phyloP scores from a whole-genome alignment of 2,329 filamentous ascomycete genomes.

The Ceratocystis destructans region DNA sequence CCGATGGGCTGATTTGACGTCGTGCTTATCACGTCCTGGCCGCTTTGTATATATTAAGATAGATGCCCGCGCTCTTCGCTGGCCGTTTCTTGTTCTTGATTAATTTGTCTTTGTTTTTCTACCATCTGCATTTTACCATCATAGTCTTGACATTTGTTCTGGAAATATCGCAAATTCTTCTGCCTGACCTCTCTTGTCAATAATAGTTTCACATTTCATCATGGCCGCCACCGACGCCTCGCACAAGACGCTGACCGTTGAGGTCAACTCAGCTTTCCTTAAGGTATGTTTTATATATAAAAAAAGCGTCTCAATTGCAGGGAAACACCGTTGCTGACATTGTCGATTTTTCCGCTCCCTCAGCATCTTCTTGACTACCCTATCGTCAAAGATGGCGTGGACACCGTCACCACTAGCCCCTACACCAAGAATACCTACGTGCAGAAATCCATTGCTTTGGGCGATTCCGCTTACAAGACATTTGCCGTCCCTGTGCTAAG shows the following conservation, averaged over 20 bases:
- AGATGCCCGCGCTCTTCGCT: neutral
- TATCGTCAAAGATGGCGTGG: constrained; percentile 61
- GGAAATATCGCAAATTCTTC: neutral
- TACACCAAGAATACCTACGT: constrained; percentile 74
- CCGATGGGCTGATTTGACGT: neutral
- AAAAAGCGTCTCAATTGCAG: too few species aligned
- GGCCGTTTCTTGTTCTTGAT: neutral
- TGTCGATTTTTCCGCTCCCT: neutral
- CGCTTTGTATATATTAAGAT: neutral
- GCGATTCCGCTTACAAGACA: constrained; percentile 59
- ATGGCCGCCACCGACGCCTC: constrained; percentile 27
- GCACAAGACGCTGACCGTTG: constrained; percentile 13
- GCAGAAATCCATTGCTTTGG: constrained; percentile 65
- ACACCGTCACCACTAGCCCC: constrained; percentile 31
- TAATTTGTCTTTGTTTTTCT: neutral
- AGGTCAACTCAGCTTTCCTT: constrained; percentile 35
- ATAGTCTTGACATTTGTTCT: neutral
- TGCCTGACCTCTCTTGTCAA: neutral
- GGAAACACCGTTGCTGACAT: neutral
- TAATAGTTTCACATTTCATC: constrained; percentile 16
- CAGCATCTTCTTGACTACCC: constrained; percentile 81
- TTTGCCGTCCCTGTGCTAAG: constrained; percentile 67
- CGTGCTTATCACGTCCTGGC: constrained; percentile 1
- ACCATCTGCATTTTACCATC: neutral
- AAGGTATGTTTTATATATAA: constrained; percentile 28